Evolutionary conservation across 306 rosid genomes (phyloP).

Genomic region (Pyrus communis): DNA sequence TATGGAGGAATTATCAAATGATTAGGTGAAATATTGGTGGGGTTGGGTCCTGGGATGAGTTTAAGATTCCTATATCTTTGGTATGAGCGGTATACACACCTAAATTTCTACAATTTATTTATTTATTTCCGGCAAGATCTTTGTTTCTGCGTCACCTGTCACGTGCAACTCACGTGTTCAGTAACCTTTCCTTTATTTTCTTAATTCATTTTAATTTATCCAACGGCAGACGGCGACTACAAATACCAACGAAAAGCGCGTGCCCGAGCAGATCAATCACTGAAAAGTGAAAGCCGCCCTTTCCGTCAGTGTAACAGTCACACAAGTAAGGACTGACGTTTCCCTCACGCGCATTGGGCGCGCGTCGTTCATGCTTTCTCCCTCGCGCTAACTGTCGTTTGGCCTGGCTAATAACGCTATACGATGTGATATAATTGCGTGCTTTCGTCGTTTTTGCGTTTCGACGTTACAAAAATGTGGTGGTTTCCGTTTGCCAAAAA

Average conservation of each 20-base stretch:
- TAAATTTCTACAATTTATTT: neutral
- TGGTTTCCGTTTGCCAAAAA: neutral
- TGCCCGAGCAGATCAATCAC: neutral
- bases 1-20: neutral
- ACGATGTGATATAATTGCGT: constrained; percentile 5
- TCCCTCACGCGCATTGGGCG: neutral
- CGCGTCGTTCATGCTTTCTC: neutral
- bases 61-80: neutral
- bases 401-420: constrained; percentile 6
- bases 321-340: neutral
- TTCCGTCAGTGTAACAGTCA: neutral
- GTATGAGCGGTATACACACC: neutral
- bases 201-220: neutral
- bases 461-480: neutral
- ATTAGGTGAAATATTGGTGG: neutral
- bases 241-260: neutral
- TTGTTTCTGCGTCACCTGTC: constrained; percentile 11
- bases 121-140: constrained; percentile 7
- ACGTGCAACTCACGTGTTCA: constrained; percentile 29
- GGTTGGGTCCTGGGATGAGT: neutral
- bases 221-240: neutral
- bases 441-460: neutral
- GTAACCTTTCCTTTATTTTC: neutral
- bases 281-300: neutral
- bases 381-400: neutral